Evolutionary conservation across 2,329 filamentous ascomycete species (phyloP).

Genomic region (Epichloe gansuensis): DNA sequence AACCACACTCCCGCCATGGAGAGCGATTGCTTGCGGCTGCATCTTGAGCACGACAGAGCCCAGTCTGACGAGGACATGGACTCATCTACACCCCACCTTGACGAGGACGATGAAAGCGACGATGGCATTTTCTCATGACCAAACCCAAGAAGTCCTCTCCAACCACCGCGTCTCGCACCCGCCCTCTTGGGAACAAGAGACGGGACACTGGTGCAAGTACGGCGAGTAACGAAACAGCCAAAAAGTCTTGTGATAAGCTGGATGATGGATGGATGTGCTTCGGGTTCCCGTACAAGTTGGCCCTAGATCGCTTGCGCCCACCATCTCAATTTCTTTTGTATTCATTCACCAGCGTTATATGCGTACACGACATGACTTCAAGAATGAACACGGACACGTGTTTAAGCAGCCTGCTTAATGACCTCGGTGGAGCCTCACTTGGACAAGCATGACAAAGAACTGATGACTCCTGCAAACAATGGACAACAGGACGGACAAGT

Average conservation of each 20-base stretch:
- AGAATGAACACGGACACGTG: background rate
- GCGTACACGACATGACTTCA: slow-evolving; percentile 4
- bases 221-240: slow-evolving; percentile 51
- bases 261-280: background rate
- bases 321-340: slow-evolving; percentile 6
- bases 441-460: background rate
- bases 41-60: slow-evolving; percentile 12
- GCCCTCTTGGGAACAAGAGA: slow-evolving; percentile 30
- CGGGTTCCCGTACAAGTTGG: background rate
- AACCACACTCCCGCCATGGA: slow-evolving; percentile 20
- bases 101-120: slow-evolving; percentile 39
- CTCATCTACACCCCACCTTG: slow-evolving; percentile 11
- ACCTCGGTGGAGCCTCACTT: background rate
- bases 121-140: slow-evolving; percentile 44
- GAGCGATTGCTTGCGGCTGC: slow-evolving; percentile 19
- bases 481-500: background rate
- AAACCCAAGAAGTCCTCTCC: slow-evolving; percentile 30
- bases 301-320: background rate
- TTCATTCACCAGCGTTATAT: slow-evolving; percentile 6
- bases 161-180: slow-evolving; percentile 7
- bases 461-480: background rate
- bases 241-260: slow-evolving; percentile 26
- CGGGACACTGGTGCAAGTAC: slow-evolving; percentile 50
- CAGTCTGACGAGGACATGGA: slow-evolving; percentile 2
- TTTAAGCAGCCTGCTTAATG: background rate